A percentile compares a stretch with the other conserved stretches of the same genome.
Evolutionary conservation across 257 asterid genomes (phyloP).

Genomic region (Solanum pinnatisectum): DNA sequence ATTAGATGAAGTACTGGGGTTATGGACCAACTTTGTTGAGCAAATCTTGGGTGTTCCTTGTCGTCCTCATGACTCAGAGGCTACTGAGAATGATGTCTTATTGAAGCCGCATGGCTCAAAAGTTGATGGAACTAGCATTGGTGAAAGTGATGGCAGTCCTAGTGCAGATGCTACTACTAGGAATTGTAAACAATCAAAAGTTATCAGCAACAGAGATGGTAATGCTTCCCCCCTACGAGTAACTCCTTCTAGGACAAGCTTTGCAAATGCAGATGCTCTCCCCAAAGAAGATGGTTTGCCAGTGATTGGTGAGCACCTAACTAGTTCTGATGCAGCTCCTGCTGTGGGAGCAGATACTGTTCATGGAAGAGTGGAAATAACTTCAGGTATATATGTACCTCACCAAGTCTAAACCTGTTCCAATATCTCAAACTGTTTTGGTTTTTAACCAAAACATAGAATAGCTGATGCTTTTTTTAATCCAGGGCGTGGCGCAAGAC

Average conservation of each 20-base stretch:
- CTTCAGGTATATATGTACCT: conserved; percentile 21
- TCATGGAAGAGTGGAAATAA: conserved; percentile 34
- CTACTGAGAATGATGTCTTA: conserved; percentile 38
- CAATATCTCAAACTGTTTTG: background rate
- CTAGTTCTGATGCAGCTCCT: conserved; percentile 28
- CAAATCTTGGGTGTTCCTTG: conserved; percentile 67
- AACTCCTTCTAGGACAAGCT: conserved; percentile 30
- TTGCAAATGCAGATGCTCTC: conserved; percentile 30
- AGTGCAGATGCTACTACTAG: conserved; percentile 27
- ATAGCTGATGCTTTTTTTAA: conserved; percentile 9
- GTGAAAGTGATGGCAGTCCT: conserved; percentile 62
- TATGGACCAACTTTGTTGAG: conserved; percentile 87
- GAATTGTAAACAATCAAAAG: conserved; percentile 41
- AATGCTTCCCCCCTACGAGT: conserved; percentile 33
- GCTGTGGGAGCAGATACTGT: conserved; percentile 30
- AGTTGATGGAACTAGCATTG: conserved; percentile 21
- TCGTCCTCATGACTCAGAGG: conserved; percentile 34
- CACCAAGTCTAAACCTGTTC: background rate
- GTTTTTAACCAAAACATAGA: conserved; percentile 1
- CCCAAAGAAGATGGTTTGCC: conserved; percentile 37
- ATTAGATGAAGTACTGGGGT: conserved; percentile 60
- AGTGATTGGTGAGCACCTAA: conserved; percentile 34
- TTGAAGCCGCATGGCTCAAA: conserved; percentile 28
- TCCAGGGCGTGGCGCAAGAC: conserved; percentile 41
- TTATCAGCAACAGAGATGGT: conserved; percentile 47